Base-by-base conservation (phyloP, 1,284 basidiomycete genomes). In the Microbotryomycetes sp. region DNA sequence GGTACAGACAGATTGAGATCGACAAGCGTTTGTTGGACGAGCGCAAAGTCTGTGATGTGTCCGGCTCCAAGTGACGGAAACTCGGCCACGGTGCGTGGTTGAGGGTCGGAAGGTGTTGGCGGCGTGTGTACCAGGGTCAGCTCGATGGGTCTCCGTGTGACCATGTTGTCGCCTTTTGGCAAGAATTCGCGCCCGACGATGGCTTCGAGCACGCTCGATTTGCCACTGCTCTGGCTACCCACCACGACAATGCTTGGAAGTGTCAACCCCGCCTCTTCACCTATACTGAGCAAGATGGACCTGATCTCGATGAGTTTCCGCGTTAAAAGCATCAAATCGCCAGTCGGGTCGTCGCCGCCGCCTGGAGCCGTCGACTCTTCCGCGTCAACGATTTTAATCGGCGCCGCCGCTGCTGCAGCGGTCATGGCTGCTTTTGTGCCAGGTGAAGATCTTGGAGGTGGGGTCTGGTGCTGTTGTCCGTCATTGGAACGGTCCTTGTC, bases 121-220 rank as follows among this genome's bases (percentile, higher is more conserved):
- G 89, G 88, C 0, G 89, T 96, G 74, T 98, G 90, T 62, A 98
- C 87, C 54, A 99, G 85, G 0, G 94, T 98, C 60, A 98, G 83
- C 75, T 99, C 94, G 71, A 99, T 96, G 1, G 94, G 96, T 52
- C 94, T 86, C 2, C 94, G 88, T 1, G 94, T 99, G 50, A 98
- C 96, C 96, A 99, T 99, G 76, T 98, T 98, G 76, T 93, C 88
- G 60, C 94, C 94, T 78, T 98, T 98, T 45, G 94, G 96, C 46
- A 99, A 78, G 76, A 99, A 98, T 75, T 98, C 92, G 67, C 97
- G 91, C 0, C 94, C 96, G 24, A 99, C 96, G 67, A 99, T 91
- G 2, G 96, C 88, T 76, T 99, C 94, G 57, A 99, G 79, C 0
- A 99, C 96, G 27, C 89, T 93, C 71, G 91, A 94, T 81, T 99